Evolutionary conservation across 2,329 filamentous ascomycete genomes (phyloP).

Genomic region (Coniella lustricola): DNA sequence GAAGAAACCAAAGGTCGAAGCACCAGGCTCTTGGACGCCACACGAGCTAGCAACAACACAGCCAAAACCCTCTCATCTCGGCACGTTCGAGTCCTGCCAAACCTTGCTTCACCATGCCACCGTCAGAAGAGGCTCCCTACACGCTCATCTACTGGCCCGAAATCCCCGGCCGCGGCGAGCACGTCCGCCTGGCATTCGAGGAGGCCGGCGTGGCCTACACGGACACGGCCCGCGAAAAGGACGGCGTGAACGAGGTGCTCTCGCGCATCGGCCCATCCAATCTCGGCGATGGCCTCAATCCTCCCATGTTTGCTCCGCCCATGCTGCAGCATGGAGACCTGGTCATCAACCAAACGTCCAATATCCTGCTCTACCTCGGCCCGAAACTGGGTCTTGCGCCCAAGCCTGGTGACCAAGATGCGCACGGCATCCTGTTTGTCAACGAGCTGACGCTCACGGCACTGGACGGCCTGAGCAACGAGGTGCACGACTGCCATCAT

Average conservation of each 20-base stretch:
- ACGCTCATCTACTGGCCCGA: slow-evolving; percentile 65
- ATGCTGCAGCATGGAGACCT: slow-evolving; percentile 57
- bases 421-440: slow-evolving; percentile 46
- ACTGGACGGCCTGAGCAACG: slow-evolving; percentile 62
- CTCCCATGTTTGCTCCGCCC: slow-evolving; percentile 61
- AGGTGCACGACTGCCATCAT: slow-evolving; percentile 71
- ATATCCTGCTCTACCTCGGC: slow-evolving; percentile 66
- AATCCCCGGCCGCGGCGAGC: slow-evolving; percentile 68
- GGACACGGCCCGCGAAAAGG: slow-evolving; percentile 45
- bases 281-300: slow-evolving; percentile 47
- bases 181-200: slow-evolving; percentile 66
- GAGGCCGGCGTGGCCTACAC: slow-evolving; percentile 57
- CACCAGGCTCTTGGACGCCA: too few relatives aligned
- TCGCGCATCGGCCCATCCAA: slow-evolving; percentile 38
- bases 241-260: slow-evolving; percentile 46
- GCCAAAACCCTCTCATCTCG: too few relatives aligned
- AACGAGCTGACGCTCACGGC: slow-evolving; percentile 62
- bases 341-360: slow-evolving; percentile 61
- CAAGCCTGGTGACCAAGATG: slow-evolving; percentile 28
- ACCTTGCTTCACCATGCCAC: too few relatives aligned
- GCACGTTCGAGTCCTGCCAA: too few relatives aligned
- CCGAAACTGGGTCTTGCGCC: slow-evolving; percentile 50
- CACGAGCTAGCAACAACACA: too few relatives aligned
- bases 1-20: too few relatives aligned
- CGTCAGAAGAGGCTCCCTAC: slow-evolving; percentile 43